phyloP scores from a whole-genome alignment of 805 yeast species.

The Clavispora asparagi region DNA sequence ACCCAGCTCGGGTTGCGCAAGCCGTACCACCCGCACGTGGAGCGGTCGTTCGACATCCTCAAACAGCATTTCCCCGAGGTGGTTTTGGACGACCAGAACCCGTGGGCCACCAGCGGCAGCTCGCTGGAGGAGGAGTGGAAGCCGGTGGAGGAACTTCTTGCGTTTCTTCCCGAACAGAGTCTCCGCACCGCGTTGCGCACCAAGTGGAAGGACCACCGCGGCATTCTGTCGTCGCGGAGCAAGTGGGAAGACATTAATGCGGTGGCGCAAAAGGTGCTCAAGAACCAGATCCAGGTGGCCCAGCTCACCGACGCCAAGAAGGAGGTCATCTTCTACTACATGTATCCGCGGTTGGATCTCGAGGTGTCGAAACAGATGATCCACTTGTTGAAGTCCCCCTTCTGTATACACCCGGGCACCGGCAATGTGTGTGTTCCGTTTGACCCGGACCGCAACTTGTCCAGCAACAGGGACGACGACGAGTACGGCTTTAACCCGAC shows the following conservation, averaged over 20 bases:
- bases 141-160: conserved; percentile 48
- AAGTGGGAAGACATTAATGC: conserved; percentile 79
- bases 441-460: conserved; percentile 41
- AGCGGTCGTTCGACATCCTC: conserved; percentile 66
- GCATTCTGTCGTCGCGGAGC: conserved; percentile 41
- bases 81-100: conserved; percentile 78
- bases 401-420: conserved; percentile 94
- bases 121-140: conserved; percentile 41
- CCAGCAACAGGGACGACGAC: conserved; percentile 30
- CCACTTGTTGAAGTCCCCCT: conserved; percentile 93
- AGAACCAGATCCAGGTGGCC: conserved; percentile 39
- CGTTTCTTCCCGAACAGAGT: conserved; percentile 58
- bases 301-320: conserved; percentile 66
- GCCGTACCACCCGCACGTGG: conserved; percentile 87
- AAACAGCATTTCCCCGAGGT: conserved; percentile 58
- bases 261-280: conserved; percentile 45
- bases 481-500: conserved; percentile 66
- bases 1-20: conserved; percentile 54
- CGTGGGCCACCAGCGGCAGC: conserved; percentile 51
- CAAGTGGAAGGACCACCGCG: conserved; percentile 47
- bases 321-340: conserved; percentile 70
- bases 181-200: conserved; percentile 48
- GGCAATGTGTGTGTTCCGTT: conserved; percentile 94
- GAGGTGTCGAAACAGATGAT: conserved; percentile 87
- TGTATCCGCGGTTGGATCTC: conserved; percentile 90